Conservation (phyloP, 2,329 filamentous ascomycete genomes). For the Cladosporium halotolerans region DNA sequence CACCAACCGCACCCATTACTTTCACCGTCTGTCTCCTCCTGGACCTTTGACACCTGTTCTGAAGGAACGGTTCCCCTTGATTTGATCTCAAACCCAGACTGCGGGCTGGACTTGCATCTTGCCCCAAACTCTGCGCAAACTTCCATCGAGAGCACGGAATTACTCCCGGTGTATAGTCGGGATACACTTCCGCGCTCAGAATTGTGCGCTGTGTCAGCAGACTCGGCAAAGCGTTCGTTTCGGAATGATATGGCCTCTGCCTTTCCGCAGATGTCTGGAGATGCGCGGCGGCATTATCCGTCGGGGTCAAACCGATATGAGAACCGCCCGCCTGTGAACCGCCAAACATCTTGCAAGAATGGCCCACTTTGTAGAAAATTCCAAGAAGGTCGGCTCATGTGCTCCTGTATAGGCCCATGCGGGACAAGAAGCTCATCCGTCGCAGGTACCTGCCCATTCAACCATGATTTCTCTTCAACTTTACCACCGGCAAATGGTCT, state of each 20-base stretch:
- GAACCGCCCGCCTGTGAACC: conserved; percentile 24
- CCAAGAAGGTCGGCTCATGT: conserved; percentile 24
- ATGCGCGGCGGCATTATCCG: conserved; percentile 22
- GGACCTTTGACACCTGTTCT: no score
- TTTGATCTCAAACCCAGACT: no score
- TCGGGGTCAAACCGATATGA: conserved; percentile 21
- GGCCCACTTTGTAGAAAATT: conserved; percentile 30
- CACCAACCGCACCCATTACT: no score
- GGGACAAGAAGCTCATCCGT: conserved; percentile 9
- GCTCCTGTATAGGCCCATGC: not conserved
- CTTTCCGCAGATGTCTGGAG: conserved; percentile 21
- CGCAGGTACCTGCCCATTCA: conserved; percentile 29
- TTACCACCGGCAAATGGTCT: conserved; percentile 23
- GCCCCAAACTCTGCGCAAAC: no score
- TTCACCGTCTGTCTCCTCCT: no score
- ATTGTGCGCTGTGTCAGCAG: not conserved
- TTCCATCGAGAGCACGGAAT: no score
- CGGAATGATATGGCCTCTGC: conserved; percentile 30
- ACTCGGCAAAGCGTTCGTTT: not conserved
- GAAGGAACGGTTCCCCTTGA: no score
- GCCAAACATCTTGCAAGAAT: conserved; percentile 26
- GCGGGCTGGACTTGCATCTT: no score
- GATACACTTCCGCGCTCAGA: not conserved
- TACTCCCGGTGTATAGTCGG: no score
- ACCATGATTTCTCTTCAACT: conserved; percentile 26